These are phyloP conservation scores for Porphyrellus cyaneotinctus DNA, from an alignment of 768 basidiomycete species.

Conservation along the genomic window DNA sequence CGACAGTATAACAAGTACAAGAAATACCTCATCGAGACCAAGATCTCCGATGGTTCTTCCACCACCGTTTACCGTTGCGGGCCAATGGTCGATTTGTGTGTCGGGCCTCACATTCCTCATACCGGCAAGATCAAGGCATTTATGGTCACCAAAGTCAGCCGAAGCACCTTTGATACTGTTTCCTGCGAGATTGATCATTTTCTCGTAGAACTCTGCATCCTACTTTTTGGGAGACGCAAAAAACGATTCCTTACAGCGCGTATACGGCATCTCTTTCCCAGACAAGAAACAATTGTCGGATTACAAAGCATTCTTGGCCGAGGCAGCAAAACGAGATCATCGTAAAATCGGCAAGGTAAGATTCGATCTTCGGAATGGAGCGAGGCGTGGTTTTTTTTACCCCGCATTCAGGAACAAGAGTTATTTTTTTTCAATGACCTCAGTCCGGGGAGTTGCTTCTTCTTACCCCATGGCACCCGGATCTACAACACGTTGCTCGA, in stretches of 20 bases:
- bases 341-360: slow-evolving; percentile 85
- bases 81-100: slow-evolving; percentile 95
- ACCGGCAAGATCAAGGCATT: slow-evolving; percentile 97
- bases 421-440: slow-evolving; percentile 98
- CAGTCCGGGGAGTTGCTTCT: slow-evolving; percentile 65
- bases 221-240: slow-evolving; percentile 94
- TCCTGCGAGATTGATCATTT: background rate
- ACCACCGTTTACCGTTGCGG: slow-evolving; percentile 99
- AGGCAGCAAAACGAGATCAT: slow-evolving; percentile 98
- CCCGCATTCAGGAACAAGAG: slow-evolving; percentile 73
- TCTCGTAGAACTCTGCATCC: slow-evolving; percentile 82
- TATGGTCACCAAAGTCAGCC: slow-evolving; percentile 85
- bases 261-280: slow-evolving; percentile 99
- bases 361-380: background rate
- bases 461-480: slow-evolving; percentile 44
- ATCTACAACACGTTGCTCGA: slow-evolving; percentile 94
- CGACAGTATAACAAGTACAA: slow-evolving; percentile 90
- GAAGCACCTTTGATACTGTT: background rate
- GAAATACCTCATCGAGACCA: background rate
- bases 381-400: background rate
- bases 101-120: slow-evolving; percentile 97
- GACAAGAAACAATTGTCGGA: slow-evolving; percentile 93
- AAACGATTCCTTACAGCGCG: slow-evolving; percentile 92
- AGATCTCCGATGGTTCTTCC: slow-evolving; percentile 58
- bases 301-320: slow-evolving; percentile 92